A percentile compares a stretch with the other conserved stretches of the same genome.
These are phyloP conservation scores for Peronosclerospora sorghi DNA, from an alignment of 352 stramenopile species.

Conservation along the genomic window DNA sequence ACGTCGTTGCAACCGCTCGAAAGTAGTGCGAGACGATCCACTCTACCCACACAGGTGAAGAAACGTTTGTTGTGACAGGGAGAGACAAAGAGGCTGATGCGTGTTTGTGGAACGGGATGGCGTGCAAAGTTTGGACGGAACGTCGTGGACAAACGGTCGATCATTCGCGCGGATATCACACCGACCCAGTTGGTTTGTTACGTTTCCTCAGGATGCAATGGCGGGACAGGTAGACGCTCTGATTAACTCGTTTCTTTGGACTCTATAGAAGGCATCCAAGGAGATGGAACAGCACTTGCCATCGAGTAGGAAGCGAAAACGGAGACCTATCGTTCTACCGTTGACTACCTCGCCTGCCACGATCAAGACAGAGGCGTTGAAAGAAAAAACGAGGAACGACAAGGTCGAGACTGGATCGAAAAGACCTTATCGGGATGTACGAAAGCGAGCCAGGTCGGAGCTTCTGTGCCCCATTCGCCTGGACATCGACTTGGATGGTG, in stretches of 20 bases:
- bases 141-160: constrained; percentile 22
- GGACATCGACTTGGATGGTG: constrained; percentile 62
- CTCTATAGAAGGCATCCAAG: constrained; percentile 14
- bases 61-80: not conserved
- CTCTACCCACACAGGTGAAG: constrained; percentile 22
- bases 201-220: too few relatives aligned
- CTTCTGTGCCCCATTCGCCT: constrained; percentile 64
- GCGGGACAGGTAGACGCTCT: too few relatives aligned
- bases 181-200: constrained; percentile 21
- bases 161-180: constrained; percentile 27
- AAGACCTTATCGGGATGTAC: constrained; percentile 10
- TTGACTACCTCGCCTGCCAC: constrained; percentile 13
- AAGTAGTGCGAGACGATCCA: constrained; percentile 27
- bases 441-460: constrained; percentile 21
- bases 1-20: constrained; percentile 28
- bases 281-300: constrained; percentile 6
- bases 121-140: constrained; percentile 27
- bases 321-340: constrained; percentile 33
- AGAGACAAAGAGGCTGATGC: not conserved
- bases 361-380: not conserved
- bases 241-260: too few relatives aligned
- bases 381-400: constrained; percentile 1
- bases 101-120: constrained; percentile 4
- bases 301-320: constrained; percentile 49
- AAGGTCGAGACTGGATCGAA: constrained; percentile 4